These are phyloP conservation scores for Spathaspora gorwiae DNA, from an alignment of 805 yeast species.

Conservation along the genomic window DNA sequence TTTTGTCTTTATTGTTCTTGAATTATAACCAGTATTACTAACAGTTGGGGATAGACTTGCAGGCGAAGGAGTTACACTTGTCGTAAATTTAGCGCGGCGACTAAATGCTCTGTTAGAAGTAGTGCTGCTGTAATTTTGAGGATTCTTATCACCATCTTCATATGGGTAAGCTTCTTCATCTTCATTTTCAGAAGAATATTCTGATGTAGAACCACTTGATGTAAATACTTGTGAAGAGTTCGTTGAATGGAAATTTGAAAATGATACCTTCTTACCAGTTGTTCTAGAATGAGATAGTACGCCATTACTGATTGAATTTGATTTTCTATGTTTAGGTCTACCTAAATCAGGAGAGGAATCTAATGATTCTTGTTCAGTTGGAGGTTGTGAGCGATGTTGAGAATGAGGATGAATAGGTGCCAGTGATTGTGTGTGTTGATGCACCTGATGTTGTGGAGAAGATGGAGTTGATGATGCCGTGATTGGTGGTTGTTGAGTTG, in stretches of 20 bases:
- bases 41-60: constrained; percentile 5
- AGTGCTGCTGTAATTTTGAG: neutral
- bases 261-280: constrained; percentile 12
- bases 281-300: constrained; percentile 9
- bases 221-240: constrained; percentile 5
- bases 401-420: neutral
- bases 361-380: neutral
- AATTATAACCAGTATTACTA: neutral
- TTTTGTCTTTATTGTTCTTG: neutral
- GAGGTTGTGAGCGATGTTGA: neutral
- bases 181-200: constrained; percentile 4
- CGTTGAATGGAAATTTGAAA: constrained; percentile 9
- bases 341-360: neutral
- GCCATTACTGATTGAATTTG: constrained; percentile 15
- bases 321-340: constrained; percentile 7
- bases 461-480: neutral
- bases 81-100: constrained; percentile 1
- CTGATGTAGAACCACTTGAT: constrained; percentile 6
- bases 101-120: neutral
- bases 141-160: neutral
- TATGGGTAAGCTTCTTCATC: constrained; percentile 4
- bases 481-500: neutral
- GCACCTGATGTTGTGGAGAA: neutral
- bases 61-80: constrained; percentile 6
- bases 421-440: neutral